Evolutionary conservation across 1,139 yeast species (phyloP).

Genomic region (Dujonia santamariae): DNA sequence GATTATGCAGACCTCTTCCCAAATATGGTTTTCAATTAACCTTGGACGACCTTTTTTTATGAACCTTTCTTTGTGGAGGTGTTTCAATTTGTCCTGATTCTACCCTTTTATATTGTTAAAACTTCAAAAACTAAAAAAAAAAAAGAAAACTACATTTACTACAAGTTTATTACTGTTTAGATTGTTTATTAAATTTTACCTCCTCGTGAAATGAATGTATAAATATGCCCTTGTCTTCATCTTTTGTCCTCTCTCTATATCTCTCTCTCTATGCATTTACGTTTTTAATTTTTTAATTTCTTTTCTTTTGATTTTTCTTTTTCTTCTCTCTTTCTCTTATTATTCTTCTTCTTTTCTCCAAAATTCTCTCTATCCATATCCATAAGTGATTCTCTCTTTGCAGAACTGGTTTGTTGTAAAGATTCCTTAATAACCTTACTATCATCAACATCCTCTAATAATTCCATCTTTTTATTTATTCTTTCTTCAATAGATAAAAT

Average conservation of each 20-base stretch:
- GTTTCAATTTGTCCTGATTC: too few species aligned
- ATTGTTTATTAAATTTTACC: too few species aligned
- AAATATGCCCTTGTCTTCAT: too few species aligned
- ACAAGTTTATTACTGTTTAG: too few species aligned
- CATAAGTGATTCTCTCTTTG: slow-evolving; percentile 86
- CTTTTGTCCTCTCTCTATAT: neutral
- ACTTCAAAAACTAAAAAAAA: too few species aligned
- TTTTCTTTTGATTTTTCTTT: slow-evolving; percentile 5
- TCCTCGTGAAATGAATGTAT: too few species aligned
- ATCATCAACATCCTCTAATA: slow-evolving; percentile 69
- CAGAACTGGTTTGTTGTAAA: slow-evolving; percentile 66
- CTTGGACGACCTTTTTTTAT: too few species aligned
- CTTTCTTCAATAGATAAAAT: slow-evolving; percentile 84
- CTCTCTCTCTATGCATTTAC: neutral
- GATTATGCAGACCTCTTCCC: too few species aligned
- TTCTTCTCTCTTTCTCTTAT: slow-evolving; percentile 44
- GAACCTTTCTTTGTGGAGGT: too few species aligned
- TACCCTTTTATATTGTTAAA: too few species aligned
- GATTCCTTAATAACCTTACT: slow-evolving; percentile 71
- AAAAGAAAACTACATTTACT: too few species aligned
- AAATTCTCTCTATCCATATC: slow-evolving; percentile 90
- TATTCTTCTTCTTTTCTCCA: slow-evolving; percentile 67
- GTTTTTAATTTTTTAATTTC: slow-evolving; percentile 6
- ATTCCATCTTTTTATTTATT: slow-evolving; percentile 72
- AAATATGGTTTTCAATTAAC: too few species aligned